Conservation (phyloP, 1,284 basidiomycete species). For the Sanguinoderma infundibulare region DNA sequence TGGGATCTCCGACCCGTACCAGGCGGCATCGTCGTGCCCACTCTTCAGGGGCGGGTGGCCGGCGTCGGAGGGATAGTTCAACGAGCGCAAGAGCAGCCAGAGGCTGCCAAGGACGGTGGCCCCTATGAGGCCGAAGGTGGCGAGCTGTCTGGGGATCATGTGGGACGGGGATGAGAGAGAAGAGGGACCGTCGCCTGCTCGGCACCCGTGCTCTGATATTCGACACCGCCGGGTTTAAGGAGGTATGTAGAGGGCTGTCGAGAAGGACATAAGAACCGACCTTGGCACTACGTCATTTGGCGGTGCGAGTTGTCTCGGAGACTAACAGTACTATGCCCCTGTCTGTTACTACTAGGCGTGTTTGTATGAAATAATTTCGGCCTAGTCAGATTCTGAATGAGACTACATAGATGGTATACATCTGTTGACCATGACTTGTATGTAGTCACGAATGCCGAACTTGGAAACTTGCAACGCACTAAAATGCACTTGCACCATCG, state of each 20-base stretch:
- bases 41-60: slow-evolving; percentile 3
- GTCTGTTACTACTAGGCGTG: no score
- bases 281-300: not conserved
- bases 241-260: not conserved
- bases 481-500: not conserved
- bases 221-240: not conserved
- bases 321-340: no score
- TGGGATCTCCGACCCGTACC: not conserved
- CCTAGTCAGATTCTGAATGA: no score
- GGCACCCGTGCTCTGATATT: not conserved
- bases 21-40: not conserved
- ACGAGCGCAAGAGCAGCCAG: slow-evolving; percentile 15
- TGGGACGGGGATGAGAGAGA: not conserved
- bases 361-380: no score
- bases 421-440: not conserved
- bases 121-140: slow-evolving; percentile 10
- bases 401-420: no score
- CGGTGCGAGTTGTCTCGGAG: not conserved
- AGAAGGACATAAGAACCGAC: not conserved
- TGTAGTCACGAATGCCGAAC: not conserved
- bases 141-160: slow-evolving; percentile 7
- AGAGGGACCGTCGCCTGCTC: not conserved
- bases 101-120: slow-evolving; percentile 10
- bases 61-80: not conserved
- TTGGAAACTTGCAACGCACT: not conserved